These are phyloP conservation scores for Selaginella tamariscina DNA, from an alignment of 75 land plant species.

Conservation along the genomic window DNA sequence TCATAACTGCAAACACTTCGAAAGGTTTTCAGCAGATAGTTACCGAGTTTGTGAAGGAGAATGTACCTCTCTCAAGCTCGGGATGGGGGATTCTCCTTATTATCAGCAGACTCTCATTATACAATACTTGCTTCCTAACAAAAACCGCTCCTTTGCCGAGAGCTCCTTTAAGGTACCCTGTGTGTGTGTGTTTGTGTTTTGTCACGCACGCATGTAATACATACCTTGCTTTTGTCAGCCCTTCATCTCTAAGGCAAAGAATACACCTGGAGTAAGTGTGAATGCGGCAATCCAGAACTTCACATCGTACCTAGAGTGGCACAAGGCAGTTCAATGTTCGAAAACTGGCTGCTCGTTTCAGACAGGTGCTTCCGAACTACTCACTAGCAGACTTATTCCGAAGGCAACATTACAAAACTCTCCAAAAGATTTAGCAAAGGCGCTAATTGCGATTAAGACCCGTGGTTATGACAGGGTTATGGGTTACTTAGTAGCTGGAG, in stretches of 20 bases:
- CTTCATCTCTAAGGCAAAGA: background rate
- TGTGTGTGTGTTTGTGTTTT: too few species aligned
- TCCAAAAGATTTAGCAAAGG: background rate
- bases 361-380: background rate
- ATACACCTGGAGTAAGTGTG: background rate
- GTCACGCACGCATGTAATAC: too few species aligned
- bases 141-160: background rate
- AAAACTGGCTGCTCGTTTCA: background rate
- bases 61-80: background rate
- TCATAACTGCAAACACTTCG: background rate
- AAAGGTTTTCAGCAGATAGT: background rate
- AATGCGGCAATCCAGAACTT: background rate
- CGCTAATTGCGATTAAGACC: background rate
- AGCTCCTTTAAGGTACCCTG: background rate
- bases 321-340: background rate
- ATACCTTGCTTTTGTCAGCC: too few species aligned
- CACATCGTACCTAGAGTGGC: background rate
- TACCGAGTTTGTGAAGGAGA: background rate
- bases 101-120: background rate
- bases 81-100: background rate
- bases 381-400: background rate
- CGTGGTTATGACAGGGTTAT: background rate
- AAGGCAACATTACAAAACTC: background rate
- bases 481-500: slow-evolving; percentile 1
- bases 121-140: background rate